Base-by-base conservation (phyloP, 257 asterid genomes). In the Solanum sitiens region DNA sequence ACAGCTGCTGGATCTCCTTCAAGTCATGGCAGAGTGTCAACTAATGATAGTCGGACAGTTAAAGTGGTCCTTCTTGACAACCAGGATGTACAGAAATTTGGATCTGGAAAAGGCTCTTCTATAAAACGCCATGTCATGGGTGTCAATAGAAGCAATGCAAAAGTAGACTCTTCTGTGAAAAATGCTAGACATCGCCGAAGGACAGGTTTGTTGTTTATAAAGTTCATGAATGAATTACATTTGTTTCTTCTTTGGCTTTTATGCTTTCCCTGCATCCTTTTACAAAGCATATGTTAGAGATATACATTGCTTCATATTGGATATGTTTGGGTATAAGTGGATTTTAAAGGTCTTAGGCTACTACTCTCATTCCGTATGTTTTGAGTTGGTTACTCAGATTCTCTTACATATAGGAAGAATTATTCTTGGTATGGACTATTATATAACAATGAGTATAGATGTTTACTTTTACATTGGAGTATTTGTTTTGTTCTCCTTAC, bases 31-130 rank as follows among this genome's bases (percentile, higher is more conserved):
- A 93, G 93, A 89, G 87, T 91, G 84, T 61, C 95, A 50, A 91
- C 93, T 33, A 94, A 89, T 83, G 99, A 96, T 80, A 91, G 85
- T 79, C 96, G 92, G 87, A 88, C 92, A 11, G 94, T 91, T 70
- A 96, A 96, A 90, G 88, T 92, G 89, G 95, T 93, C 90, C 94
- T 95, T 89, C 93, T 94, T 87, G 99, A 96, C 90, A 88, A 90
- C 92, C 98, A 95, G 87, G 94, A 94, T 89, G 87, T 93, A 87
- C 96, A 90, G 82, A 94, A 96, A 91, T 93, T 89, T 86, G 95
- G 95, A 88, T 86, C 89, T n/a, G 97, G 98, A 65, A 97, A 94
- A 90, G 98, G 98, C 84, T 87, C 98, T 88, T 85, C 94, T 67
- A 84, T 94, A 71, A 95, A 92, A 89, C 98, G 98, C 87, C 92